A percentile compares a stretch with the other conserved stretches of the same genome.
These are phyloP conservation scores for Anisogramma anomala DNA, from an alignment of 2,329 filamentous ascomycete species.

Conservation along the genomic window DNA sequence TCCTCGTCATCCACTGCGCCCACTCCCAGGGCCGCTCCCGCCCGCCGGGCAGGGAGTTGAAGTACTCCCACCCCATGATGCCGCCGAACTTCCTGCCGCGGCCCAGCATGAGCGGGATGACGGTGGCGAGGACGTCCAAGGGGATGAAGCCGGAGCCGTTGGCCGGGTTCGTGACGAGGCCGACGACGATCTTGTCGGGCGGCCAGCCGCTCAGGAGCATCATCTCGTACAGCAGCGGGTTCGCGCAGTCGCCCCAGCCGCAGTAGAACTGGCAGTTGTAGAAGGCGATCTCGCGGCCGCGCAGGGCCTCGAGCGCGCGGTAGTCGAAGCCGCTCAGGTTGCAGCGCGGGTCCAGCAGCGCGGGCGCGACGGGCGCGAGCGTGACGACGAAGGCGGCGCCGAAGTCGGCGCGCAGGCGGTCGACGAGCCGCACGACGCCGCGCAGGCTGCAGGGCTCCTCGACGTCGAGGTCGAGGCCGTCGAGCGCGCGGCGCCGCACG, in stretches of 20 bases:
- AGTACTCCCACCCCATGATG: constrained; percentile 83
- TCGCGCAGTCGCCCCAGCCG: constrained; percentile 60
- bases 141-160: constrained; percentile 59
- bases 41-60: constrained; percentile 56
- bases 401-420: constrained; percentile 54
- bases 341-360: constrained; percentile 48
- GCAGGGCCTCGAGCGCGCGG: constrained; percentile 52
- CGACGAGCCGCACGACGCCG: constrained; percentile 52
- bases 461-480: constrained; percentile 62
- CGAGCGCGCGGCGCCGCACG: constrained; percentile 44
- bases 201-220: constrained; percentile 48
- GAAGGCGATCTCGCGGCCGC: constrained; percentile 57
- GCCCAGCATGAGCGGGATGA: constrained; percentile 43
- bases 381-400: constrained; percentile 60
- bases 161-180: constrained; percentile 60
- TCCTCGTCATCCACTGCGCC: constrained; percentile 50
- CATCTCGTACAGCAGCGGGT: constrained; percentile 35
- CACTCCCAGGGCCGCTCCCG: constrained; percentile 56
- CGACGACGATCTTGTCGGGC: constrained; percentile 58
- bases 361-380: constrained; percentile 65
- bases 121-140: constrained; percentile 42
- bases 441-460: constrained; percentile 60
- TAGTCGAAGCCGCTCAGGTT: constrained; percentile 70
- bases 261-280: constrained; percentile 77
- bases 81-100: constrained; percentile 60